Base-by-base conservation (phyloP, 768 basidiomycete species). In the Rhizopogon salebrosus region DNA sequence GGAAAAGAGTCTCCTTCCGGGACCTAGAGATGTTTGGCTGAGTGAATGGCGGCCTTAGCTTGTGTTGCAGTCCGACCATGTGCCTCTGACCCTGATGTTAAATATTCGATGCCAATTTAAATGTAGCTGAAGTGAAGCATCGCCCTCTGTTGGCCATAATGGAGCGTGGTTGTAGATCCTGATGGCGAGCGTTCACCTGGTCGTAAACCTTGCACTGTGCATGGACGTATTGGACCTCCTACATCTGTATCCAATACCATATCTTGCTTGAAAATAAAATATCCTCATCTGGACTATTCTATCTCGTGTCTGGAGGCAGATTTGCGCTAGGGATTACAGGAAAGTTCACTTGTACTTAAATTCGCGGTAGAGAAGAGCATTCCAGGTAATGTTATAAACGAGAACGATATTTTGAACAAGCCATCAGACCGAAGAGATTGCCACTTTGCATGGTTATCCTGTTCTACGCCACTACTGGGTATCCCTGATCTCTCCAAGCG, bases 251-350 rank as follows among this genome's bases (percentile, higher is more conserved):
- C 0, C 60, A 82, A 11, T 76, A 77, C 70, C 20, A 58, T 67
- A 72, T 65, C 83, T 63, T 70, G 62, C 66, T 75, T 77, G 62
- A 70, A 52, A 49, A 64, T n/a, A 3, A 64, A 56, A 39, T 92
- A 75, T 70, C 77, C 72, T 18, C 72, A 52, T 45, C 66, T 78
- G 91, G 90, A 1, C 67, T 92, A 3, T 89, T 85, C 63, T 92
- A 84, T 69, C 70, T 93, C 50, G 79, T 82, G 0, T 76, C 84
- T 51, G 89, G 88, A 6, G 76, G 80, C 9, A 90, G 89, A 0
- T 82, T 84, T 71, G 68, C 80, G 6, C 36, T 84, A 24, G 85
- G 56, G 82, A 87, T 52, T 92, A 84, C 62, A 75, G 61, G 53
- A 64, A 59, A 54, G 23, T 34, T 53, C 29, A 37, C 46, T 41